Percentiles rank a stretch among this genome's conserved stretches.
These are phyloP conservation scores for Mediolabrus comicus DNA, from an alignment of 108 stramenopile genomes.

Conservation along the genomic window DNA sequence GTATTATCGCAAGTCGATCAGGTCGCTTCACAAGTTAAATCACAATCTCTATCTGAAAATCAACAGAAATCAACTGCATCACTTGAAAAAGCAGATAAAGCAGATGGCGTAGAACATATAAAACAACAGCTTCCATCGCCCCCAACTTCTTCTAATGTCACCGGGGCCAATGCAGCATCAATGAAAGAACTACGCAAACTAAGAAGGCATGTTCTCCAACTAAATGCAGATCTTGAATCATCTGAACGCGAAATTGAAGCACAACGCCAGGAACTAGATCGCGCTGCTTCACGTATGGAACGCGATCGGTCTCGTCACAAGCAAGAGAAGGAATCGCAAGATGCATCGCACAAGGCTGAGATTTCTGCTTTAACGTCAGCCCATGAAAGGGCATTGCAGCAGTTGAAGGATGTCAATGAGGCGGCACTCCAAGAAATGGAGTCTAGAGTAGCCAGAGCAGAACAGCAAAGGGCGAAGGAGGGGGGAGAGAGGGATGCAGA, in stretches of 20 bases:
- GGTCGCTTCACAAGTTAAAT: too few relatives aligned
- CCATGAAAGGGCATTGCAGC: slow-evolving; percentile 60
- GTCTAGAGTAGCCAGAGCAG: slow-evolving; percentile 30
- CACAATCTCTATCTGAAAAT: not conserved
- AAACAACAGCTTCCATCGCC: not conserved
- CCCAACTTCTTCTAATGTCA: not conserved
- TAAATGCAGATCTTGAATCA: slow-evolving; percentile 68
- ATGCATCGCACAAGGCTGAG: slow-evolving; percentile 53
- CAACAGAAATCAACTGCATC: not conserved
- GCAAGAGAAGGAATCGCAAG: slow-evolving; percentile 56
- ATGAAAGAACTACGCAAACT: slow-evolving; percentile 65
- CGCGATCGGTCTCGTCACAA: slow-evolving; percentile 66
- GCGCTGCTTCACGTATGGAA: slow-evolving; percentile 76
- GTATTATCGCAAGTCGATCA: too few relatives aligned
- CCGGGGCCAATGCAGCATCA: slow-evolving; percentile 2
- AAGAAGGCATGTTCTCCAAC: slow-evolving; percentile 72
- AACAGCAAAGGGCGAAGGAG: slow-evolving; percentile 55
- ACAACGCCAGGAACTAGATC: slow-evolving; percentile 72
- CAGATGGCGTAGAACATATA: not conserved
- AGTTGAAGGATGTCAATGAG: slow-evolving; percentile 48
- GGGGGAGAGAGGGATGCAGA: slow-evolving; percentile 79
- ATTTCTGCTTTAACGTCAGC: slow-evolving; percentile 38
- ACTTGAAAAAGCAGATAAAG: not conserved
- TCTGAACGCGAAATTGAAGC: slow-evolving; percentile 80
- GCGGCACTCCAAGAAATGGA: slow-evolving; percentile 52